Base-by-base conservation (phyloP, 768 basidiomycete genomes). In the Pulveroboletus sp. region DNA sequence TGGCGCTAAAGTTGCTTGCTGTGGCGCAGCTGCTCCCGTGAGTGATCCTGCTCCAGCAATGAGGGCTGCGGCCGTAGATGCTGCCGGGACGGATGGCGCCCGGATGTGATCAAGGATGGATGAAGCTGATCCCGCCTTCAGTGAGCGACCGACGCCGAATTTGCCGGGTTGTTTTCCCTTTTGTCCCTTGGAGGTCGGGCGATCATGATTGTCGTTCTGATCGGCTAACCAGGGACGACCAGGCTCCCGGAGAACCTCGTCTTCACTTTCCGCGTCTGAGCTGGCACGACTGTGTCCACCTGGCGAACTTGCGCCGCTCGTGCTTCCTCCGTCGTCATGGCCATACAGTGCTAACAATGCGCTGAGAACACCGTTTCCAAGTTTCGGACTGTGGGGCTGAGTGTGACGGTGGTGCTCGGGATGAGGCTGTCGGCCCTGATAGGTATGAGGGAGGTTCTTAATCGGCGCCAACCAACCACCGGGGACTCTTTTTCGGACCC, bases 21-120 rank as follows among this genome's bases (percentile, higher is more conserved):
- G 55, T 0, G 86, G 85, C 0, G 82, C 77, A 7, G 81, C 79
- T 3, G 76, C 76, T 16, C 85, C 86, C 2, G 76, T 70, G 8
- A 91, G 67, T 41, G 82, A 80, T 3, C 80, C 82, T 0, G 86
- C 82, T 49, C 82, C 81, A 7, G 84, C 79, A 19, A 93, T 81
- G 30, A 92, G 75, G 5, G 86, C 77, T 1, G 85, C 87, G 50
- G 56, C 47, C 14, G 59, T 47, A 19, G 58, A 29, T 0, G 60
- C 48, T 5, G 50, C 40, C 11, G 66, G 64, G n/a, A 61, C 44
- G 11, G 63, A 55, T 5, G 62, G 50, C 6, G 52, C 13, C 16
- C 49, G 56, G 27, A 60, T 34, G 26, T 60, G 59, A 7, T 41
- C 43, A 24, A 68, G 24, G 30, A 69, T 50, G 6, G 66, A 68